phyloP scores from a whole-genome alignment of 164 flowering plant genomes.

The Liriodendron chinense region DNA sequence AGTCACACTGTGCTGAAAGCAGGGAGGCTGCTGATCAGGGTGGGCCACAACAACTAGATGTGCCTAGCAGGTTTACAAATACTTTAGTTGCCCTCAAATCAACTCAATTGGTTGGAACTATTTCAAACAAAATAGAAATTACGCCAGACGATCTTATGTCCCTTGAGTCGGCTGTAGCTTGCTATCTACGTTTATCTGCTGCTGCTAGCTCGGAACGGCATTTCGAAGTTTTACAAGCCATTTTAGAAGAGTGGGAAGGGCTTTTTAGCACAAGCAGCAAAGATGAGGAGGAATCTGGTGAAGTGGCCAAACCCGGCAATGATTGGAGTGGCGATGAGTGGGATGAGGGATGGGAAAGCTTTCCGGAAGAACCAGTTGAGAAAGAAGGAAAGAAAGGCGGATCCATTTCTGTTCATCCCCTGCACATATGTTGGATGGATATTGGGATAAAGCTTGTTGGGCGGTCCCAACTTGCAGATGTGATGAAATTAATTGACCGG shows the following conservation, averaged over 20 bases:
- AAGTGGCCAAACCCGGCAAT: constrained; percentile 30
- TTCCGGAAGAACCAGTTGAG: constrained; percentile 56
- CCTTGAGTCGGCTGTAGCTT: constrained; percentile 60
- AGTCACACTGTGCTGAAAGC: constrained; percentile 23
- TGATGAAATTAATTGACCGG: constrained; percentile 54
- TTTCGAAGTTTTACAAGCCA: constrained; percentile 45
- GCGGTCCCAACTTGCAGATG: constrained; percentile 34
- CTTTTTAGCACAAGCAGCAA: constrained; percentile 34
- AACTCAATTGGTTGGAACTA: constrained; percentile 58
- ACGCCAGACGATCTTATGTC: constrained; percentile 60
- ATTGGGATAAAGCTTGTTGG: constrained; percentile 44
- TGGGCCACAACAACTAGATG: constrained; percentile 32
- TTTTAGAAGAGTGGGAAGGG: constrained; percentile 84
- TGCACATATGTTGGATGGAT: constrained; percentile 79
- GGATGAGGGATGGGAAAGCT: constrained; percentile 98
- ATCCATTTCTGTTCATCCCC: constrained; percentile 50
- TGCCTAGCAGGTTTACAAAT: constrained; percentile 53
- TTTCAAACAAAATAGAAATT: constrained; percentile 63
- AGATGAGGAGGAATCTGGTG: constrained; percentile 31
- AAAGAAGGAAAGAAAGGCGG: constrained; percentile 30
- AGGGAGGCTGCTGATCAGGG: constrained; percentile 30
- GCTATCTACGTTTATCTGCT: constrained; percentile 56
- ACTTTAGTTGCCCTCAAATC: constrained; percentile 86
- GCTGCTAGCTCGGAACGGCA: constrained; percentile 38
- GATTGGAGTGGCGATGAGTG: constrained; percentile 76